These are phyloP conservation scores for Salix viminalis DNA, from an alignment of 345 rosid genomes.

Conservation along the genomic window DNA sequence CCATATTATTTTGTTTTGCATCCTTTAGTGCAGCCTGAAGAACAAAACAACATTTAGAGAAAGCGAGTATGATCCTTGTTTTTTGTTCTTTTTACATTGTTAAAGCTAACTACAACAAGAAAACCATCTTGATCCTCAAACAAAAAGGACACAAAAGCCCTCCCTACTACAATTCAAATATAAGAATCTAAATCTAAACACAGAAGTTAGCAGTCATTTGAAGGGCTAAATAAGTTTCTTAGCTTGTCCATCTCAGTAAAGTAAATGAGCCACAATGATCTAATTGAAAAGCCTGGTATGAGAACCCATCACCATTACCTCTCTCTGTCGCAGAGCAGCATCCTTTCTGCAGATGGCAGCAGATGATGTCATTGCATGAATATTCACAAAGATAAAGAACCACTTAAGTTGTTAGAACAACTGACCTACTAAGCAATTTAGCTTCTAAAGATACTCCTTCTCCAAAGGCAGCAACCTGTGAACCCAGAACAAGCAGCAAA, in stretches of 20 bases:
- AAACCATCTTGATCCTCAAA: neutral
- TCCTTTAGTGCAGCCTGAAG: conserved; percentile 29
- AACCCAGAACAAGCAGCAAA: conserved; percentile 11
- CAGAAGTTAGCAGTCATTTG: neutral
- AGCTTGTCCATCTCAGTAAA: neutral
- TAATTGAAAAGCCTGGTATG: neutral
- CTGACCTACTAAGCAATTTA: conserved; percentile 28
- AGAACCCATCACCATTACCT: conserved; percentile 16
- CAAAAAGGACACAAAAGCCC: neutral
- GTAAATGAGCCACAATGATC: conserved; percentile 9
- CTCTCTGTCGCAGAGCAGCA: conserved; percentile 34
- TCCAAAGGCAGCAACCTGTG: conserved; percentile 35
- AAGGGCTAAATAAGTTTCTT: neutral
- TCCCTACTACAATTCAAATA: neutral
- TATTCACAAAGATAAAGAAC: neutral
- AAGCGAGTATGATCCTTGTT: neutral
- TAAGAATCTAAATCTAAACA: neutral
- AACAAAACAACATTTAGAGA: neutral
- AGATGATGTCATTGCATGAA: neutral
- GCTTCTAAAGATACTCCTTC: conserved; percentile 36
- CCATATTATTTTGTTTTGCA: conserved; percentile 19
- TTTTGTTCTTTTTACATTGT: neutral
- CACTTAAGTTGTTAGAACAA: neutral
- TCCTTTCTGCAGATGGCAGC: conserved; percentile 26
- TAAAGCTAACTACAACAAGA: neutral